Percentiles rank a stretch among this genome's conserved stretches.
phyloP scores from a whole-genome alignment of 2,329 filamentous ascomycete species.

The Byssothecium circinans region DNA sequence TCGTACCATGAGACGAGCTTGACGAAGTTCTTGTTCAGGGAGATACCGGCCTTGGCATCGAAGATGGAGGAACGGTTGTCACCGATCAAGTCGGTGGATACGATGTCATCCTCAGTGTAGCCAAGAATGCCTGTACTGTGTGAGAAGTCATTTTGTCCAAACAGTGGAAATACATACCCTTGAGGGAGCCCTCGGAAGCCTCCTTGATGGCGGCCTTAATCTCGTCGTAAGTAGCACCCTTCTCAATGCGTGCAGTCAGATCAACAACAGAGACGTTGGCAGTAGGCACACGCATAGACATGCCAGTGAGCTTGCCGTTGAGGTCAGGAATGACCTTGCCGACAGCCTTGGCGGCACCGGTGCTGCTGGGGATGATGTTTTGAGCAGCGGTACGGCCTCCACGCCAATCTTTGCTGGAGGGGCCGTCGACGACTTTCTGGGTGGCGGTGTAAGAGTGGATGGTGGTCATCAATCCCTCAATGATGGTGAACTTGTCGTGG shows the following conservation, averaged over 20 bases:
- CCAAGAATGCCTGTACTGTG: slow-evolving; percentile 71
- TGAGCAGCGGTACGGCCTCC: slow-evolving; percentile 97
- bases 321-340: slow-evolving; percentile 98
- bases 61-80: slow-evolving; percentile 96
- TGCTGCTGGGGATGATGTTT: slow-evolving; percentile 99
- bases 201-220: slow-evolving; percentile 91
- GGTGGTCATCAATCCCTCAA: slow-evolving; percentile 99
- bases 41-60: slow-evolving; percentile 98
- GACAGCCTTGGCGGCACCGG: slow-evolving; percentile 99
- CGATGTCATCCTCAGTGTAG: slow-evolving; percentile 96
- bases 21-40: slow-evolving; percentile 97
- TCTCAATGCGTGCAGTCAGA: slow-evolving; percentile 91
- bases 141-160: slow-evolving; percentile 17
- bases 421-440: slow-evolving; percentile 98
- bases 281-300: slow-evolving; percentile 99
- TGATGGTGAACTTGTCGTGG: slow-evolving; percentile 95
- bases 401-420: slow-evolving; percentile 98
- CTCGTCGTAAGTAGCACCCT: slow-evolving; percentile 81
- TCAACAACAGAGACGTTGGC: slow-evolving; percentile 99
- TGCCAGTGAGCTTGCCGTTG: slow-evolving; percentile 99
- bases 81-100: slow-evolving; percentile 92
- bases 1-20: slow-evolving; percentile 99
- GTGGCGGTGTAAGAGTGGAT: slow-evolving; percentile 99
- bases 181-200: slow-evolving; percentile 78
- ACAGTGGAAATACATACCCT: slow-evolving; percentile 62